Evolutionary conservation across 208 protist genomes (phyloP), one percentile per base, ranked within the genome.

Genomic region (Leishmania aethiopica): DNA sequence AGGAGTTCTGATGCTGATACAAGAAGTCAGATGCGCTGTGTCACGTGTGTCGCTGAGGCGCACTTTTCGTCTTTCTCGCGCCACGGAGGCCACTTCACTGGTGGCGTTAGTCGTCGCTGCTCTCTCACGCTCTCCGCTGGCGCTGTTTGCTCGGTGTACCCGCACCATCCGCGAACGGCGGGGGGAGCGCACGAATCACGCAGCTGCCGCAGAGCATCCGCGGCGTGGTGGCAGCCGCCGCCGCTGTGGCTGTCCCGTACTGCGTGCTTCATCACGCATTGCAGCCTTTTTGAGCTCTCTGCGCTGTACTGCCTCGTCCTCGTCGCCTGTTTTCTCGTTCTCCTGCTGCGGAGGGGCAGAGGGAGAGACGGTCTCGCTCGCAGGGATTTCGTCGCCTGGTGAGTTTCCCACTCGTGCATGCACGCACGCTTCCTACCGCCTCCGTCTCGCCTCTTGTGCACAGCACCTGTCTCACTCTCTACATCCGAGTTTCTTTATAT

Each of bases 141-240:
- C 7, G 32, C 49, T 1, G 11, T 57, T 77, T 40, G 51, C 73
- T 55, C 51, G 5, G 28, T 47, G 73, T 45, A 55, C 35, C 32
- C 3, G 17, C 4, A 62, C 13, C 8, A 10, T 62, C 15, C 49
- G 17, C 42, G 13, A 37, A 25, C 0, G 4, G 17, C 10, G 2
- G 73, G 7, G 15, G 22, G 40, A 17, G 13, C 11, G 42, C 69
- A 35, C 42, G 42, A 37, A 40, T 80, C 64, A 6, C 62, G 42
- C 49, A 69, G 57, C 60, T 86, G 83, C 37, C 78, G 55, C 11
- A 67, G 28, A 15, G 51, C 53, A 35, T 6, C 35, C 6, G 25
- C 28, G n/a, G n/a, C 42, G 53, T 86, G 83, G 83, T 86, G 83
- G 83, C 74, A 77, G 66, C n/a, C 62, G 35, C 66, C 78, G 11